Base-by-base conservation (phyloP, 192 early-diverging fungal species). In the Linnemannia zychae region DNA sequence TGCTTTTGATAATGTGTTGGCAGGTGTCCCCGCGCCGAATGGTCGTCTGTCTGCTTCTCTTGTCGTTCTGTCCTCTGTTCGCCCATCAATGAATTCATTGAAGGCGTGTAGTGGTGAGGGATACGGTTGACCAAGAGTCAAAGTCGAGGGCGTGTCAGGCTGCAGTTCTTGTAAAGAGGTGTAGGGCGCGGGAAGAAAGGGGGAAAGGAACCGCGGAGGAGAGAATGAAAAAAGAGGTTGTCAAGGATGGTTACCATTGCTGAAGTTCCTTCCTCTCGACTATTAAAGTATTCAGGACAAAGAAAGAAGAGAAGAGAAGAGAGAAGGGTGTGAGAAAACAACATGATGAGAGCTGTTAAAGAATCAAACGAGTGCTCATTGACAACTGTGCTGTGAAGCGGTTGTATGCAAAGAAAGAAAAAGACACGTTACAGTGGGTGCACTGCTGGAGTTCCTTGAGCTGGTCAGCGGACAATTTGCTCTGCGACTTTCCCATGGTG, bases 261-360 rank as follows among this genome's bases (percentile, higher is more conserved):
- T 97, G 95, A 38, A 98, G 91, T 81, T 98, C 97, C 81, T 95
- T 97, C 82, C 96, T 96, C 87, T 98, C 95, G 75, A 97, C 92
- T 93, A 49, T 63, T n/a, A n/a, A n/a, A 28, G 4, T 60, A 24
- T 57, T 63, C 28, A 12, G 28, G 28, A 31, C 24, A 12, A 22
- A 22, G 12, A 48, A 50, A 67, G n/a, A 48, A 81, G 44, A 71
- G 38, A 52, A 36, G 37, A 24, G 79, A 24, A 77, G 31, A 49
- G 34, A 72, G 33, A 67, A 44, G 1, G 15, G 20, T 44, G 34
- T 12, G 18, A 36, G 33, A 47, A 60, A 12, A 11, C 31, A 22
- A 28, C n/a, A 57, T 63, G 38, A 65, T 38, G 9, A 17, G n/a
- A n/a, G n/a, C n/a, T n/a, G n/a, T n/a, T 74, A 22, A 5, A n/a